A percentile compares a stretch with the other conserved stretches of the same genome.
Conservation (phyloP, 257 asterid genomes). For the Solanum neorickii region DNA sequence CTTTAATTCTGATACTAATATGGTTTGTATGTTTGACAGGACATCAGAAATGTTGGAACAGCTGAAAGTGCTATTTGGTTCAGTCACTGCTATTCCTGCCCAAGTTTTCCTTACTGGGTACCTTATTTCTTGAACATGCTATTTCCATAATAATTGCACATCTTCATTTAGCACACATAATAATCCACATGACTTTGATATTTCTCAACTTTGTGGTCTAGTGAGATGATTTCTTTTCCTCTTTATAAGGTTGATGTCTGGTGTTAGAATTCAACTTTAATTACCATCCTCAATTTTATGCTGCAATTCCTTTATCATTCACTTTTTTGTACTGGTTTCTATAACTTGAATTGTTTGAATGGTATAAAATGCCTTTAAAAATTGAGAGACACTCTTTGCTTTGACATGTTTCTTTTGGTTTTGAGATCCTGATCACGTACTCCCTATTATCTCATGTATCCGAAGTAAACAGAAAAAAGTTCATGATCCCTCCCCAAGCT, state of each 20-base stretch:
- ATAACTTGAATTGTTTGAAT: neutral
- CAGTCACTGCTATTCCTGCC: constrained; percentile 44
- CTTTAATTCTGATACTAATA: neutral
- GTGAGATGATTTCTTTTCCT: neutral
- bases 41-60: constrained; percentile 53
- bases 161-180: neutral
- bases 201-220: neutral
- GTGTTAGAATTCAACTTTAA: neutral
- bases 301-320: neutral
- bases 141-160: neutral
- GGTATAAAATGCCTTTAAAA: neutral
- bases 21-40: constrained; percentile 36
- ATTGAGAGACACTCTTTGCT: neutral
- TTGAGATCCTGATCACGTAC: neutral
- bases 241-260: neutral
- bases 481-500: neutral
- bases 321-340: neutral
- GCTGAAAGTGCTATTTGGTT: constrained; percentile 56
- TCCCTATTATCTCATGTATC: neutral
- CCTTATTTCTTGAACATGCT: neutral
- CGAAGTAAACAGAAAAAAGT: neutral
- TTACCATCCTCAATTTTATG: neutral
- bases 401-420: neutral
- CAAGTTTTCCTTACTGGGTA: constrained; percentile 69
- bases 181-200: neutral